Percentiles rank a stretch among this genome's conserved stretches.
phyloP scores from a whole-genome alignment of 768 basidiomycete species.

The Naematelia aurantialba region DNA sequence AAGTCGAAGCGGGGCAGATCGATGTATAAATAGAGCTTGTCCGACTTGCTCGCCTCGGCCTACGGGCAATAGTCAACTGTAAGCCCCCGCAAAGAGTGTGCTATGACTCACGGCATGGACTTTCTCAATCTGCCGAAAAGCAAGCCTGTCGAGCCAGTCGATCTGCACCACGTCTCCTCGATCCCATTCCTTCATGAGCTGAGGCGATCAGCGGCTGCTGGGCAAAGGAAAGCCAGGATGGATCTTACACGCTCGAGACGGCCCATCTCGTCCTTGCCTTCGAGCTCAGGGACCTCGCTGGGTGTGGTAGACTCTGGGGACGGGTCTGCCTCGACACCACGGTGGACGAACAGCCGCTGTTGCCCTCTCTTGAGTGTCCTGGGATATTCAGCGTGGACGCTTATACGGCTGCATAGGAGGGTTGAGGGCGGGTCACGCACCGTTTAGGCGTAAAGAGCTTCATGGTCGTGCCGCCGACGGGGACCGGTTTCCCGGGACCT shows the following conservation, averaged over 20 bases:
- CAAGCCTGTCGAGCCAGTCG: constrained; percentile 91
- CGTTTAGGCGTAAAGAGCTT: constrained; percentile 89
- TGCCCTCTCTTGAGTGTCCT: constrained; percentile 90
- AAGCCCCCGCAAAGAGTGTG: neutral
- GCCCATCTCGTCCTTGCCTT: constrained; percentile 90
- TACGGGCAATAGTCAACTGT: constrained; percentile 50
- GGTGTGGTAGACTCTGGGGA: constrained; percentile 76
- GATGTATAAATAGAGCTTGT: constrained; percentile 91
- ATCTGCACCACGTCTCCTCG: constrained; percentile 87
- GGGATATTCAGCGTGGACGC: constrained; percentile 3
- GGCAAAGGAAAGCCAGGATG: neutral
- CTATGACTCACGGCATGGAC: constrained; percentile 72
- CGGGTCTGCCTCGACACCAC: constrained; percentile 78
- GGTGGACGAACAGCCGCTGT: constrained; percentile 81
- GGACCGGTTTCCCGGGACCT: constrained; percentile 69
- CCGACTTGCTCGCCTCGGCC: constrained; percentile 86
- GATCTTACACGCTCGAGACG: constrained; percentile 75
- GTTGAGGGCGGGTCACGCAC: constrained; percentile 53
- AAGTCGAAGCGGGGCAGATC: constrained; percentile 96
- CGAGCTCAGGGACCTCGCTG: constrained; percentile 65
- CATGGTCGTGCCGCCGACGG: constrained; percentile 89
- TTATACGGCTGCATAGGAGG: too few relatives aligned
- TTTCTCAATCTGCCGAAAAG: constrained; percentile 92
- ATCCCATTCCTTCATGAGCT: constrained; percentile 86
- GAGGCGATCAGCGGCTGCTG: constrained; percentile 4